Percentiles rank a stretch among this genome's conserved stretches.
These are phyloP conservation scores for Ceratonia siliqua DNA, from an alignment of 306 rosid species.

Conservation along the genomic window DNA sequence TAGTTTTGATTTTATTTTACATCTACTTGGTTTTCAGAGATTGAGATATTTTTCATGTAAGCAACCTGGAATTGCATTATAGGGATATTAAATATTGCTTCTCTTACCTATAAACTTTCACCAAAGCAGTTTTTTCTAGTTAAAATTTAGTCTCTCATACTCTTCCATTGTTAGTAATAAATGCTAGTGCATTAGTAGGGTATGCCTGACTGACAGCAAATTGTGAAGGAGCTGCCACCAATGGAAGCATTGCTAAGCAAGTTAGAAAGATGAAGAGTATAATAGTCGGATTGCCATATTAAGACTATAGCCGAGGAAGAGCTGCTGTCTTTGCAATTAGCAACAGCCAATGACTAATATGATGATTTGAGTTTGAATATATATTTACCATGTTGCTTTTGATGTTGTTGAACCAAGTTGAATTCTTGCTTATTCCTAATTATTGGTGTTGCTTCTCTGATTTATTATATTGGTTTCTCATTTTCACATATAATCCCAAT, in stretches of 20 bases:
- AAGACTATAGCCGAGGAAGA: no score
- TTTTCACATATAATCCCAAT: no score
- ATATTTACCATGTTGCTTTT: no score
- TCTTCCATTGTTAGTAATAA: not conserved
- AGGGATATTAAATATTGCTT: not conserved
- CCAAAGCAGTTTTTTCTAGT: conserved; percentile 7
- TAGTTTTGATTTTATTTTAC: not conserved
- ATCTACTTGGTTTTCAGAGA: not conserved
- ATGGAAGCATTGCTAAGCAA: conserved; percentile 84
- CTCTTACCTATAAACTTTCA: not conserved
- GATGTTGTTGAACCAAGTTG: no score
- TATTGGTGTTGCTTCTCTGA: no score
- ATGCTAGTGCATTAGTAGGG: conserved; percentile 56
- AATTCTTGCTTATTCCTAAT: no score
- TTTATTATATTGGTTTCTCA: no score
- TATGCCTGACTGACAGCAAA: conserved; percentile 86
- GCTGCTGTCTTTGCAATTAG: no score
- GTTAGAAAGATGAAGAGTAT: conserved; percentile 63
- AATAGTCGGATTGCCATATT: no score
- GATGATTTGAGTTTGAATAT: no score
- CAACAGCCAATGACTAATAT: no score
- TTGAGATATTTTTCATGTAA: not conserved
- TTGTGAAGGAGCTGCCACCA: conserved; percentile 76
- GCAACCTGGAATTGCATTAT: conserved; percentile 15
- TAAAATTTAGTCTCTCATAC: conserved; percentile 4